These are phyloP conservation scores for Alisma plantagoaquatica DNA, from an alignment of 106 monocot species.

Conservation along the genomic window DNA sequence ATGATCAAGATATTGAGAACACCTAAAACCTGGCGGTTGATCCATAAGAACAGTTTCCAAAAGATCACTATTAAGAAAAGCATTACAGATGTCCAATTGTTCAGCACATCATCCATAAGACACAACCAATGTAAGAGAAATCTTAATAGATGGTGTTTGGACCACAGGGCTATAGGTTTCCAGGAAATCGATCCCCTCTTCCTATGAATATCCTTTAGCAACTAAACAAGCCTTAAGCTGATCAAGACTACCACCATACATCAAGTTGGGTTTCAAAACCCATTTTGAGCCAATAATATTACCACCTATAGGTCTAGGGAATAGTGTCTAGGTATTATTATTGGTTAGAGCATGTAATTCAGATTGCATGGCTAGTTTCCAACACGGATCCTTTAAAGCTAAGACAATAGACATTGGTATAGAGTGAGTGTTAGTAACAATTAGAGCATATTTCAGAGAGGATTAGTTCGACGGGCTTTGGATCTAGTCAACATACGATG, in stretches of 20 bases:
- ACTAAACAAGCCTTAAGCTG: neutral
- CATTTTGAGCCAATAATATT: neutral
- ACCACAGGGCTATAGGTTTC: neutral
- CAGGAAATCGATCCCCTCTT: neutral
- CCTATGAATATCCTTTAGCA: neutral
- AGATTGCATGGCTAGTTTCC: neutral
- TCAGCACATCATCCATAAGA: neutral
- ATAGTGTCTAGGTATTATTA: neutral
- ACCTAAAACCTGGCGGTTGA: neutral
- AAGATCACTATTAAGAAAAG: neutral
- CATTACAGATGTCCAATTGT: neutral
- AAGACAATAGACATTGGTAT: neutral
- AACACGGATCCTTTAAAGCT: neutral
- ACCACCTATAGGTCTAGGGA: neutral
- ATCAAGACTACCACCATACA: neutral
- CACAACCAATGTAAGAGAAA: neutral
- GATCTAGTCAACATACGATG: neutral
- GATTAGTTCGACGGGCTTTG: neutral
- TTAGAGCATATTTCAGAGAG: neutral
- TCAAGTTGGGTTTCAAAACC: neutral
- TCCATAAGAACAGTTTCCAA: neutral
- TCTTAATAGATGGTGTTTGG: neutral
- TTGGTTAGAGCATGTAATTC: neutral
- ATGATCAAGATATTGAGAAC: neutral
- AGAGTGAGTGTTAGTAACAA: neutral